phyloP scores from a whole-genome alignment of 2,329 filamentous ascomycete genomes.

The Penicillium sp. region DNA sequence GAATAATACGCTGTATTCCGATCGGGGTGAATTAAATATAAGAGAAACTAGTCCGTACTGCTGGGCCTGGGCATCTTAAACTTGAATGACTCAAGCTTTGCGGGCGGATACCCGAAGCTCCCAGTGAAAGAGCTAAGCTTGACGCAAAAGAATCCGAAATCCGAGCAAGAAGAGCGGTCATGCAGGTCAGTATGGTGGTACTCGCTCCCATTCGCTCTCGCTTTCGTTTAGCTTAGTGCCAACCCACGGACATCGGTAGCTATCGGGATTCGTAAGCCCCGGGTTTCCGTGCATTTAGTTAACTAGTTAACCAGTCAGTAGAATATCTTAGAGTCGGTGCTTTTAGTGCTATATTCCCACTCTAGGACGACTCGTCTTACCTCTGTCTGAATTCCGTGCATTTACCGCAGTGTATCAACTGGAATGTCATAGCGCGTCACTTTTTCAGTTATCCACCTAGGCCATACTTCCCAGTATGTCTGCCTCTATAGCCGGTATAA shows the following conservation, averaged over 20 bases:
- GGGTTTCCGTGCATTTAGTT: not conserved
- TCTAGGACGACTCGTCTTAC: not conserved
- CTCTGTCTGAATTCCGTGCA: not conserved
- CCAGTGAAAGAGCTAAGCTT: not conserved
- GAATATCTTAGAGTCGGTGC: not conserved
- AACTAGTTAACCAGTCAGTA: too few species aligned
- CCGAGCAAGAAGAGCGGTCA: not conserved
- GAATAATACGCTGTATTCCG: not conserved
- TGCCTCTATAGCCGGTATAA: too few species aligned
- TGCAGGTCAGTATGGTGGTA: not conserved
- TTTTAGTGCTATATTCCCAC: not conserved
- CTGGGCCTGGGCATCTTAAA: not conserved
- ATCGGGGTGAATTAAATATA: not conserved
- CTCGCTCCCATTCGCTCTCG: slow-evolving; percentile 1
- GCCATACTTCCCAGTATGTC: too few species aligned
- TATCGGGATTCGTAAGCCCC: not conserved
- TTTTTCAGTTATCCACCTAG: too few species aligned
- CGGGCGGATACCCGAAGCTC: not conserved
- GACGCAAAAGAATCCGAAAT: not conserved
- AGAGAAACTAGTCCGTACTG: not conserved
- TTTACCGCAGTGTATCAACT: not conserved
- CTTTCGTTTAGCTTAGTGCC: slow-evolving; percentile 1
- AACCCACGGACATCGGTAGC: not conserved
- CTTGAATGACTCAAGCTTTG: not conserved
- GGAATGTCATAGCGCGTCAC: not conserved